Evolutionary conservation across 2,329 filamentous ascomycete genomes (phyloP).

Genomic region (Lasiodiplodia citricola): DNA sequence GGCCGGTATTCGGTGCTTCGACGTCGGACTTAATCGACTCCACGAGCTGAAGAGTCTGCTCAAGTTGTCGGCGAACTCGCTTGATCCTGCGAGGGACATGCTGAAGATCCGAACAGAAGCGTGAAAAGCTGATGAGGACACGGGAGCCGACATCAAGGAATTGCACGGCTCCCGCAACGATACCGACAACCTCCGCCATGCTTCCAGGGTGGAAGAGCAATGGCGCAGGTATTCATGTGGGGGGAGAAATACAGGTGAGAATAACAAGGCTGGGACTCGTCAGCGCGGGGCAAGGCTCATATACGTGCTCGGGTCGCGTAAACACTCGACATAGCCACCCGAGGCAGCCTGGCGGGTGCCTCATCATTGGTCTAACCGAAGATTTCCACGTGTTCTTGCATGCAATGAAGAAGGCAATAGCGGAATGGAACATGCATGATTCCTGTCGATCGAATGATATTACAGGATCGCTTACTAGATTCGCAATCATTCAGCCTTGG

Average conservation of each 20-base stretch:
- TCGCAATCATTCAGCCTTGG: not conserved
- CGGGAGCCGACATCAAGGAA: not conserved
- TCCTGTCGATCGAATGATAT: not conserved
- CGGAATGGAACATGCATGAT: not conserved
- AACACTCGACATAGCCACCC: not conserved
- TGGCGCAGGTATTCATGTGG: not conserved
- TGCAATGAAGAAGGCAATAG: not conserved
- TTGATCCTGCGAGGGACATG: conserved; percentile 1
- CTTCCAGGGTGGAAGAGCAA: not conserved
- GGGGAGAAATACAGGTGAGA: not conserved
- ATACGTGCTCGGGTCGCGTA: not conserved
- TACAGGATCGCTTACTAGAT: not conserved
- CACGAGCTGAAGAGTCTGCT: not conserved
- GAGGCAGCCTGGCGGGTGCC: not conserved
- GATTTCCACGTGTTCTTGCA: not conserved
- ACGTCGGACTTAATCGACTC: not conserved
- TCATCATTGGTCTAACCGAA: not conserved
- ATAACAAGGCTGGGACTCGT: not conserved
- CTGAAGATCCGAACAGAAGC: not conserved
- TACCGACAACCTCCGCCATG: not conserved
- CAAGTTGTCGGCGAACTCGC: not conserved
- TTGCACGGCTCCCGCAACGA: not conserved
- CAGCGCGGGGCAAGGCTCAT: not conserved
- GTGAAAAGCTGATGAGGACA: not conserved
- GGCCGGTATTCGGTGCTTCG: not conserved